A percentile compares a stretch with the other conserved stretches of the same genome.
phyloP scores from a whole-genome alignment of 805 yeast genomes.

The Myxozyma mucilagina region DNA sequence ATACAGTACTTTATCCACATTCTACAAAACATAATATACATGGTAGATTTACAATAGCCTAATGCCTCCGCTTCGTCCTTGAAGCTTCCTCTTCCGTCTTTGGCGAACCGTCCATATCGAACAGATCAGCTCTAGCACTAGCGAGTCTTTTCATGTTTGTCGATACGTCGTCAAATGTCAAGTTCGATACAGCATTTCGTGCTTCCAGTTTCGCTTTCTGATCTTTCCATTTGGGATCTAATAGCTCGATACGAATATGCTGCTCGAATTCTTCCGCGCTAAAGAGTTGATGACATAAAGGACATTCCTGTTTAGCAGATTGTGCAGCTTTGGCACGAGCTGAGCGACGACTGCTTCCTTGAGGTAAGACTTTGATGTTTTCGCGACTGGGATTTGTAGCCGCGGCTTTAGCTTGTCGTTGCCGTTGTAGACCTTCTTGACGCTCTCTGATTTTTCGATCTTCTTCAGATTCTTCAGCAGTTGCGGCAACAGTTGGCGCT shows the following conservation, averaged over 20 bases:
- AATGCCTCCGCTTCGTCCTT: constrained; percentile 25
- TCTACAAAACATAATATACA: background rate
- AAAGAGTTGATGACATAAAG: constrained; percentile 70
- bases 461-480: constrained; percentile 14
- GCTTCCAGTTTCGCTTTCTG: constrained; percentile 50
- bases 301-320: constrained; percentile 56
- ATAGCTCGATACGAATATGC: constrained; percentile 66
- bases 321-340: constrained; percentile 29
- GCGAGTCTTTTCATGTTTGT: constrained; percentile 43
- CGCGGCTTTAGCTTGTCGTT: constrained; percentile 29
- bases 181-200: constrained; percentile 40
- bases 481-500: background rate
- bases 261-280: constrained; percentile 65
- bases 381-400: constrained; percentile 27
- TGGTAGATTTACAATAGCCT: background rate
- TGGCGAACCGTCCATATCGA: constrained; percentile 32
- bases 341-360: constrained; percentile 66
- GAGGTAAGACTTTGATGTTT: constrained; percentile 56
- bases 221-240: constrained; percentile 76
- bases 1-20: background rate
- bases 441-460: constrained; percentile 20
- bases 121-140: constrained; percentile 37
- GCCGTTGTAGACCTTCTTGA: constrained; percentile 19
- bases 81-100: constrained; percentile 32
- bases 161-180: constrained; percentile 41